Conservation (phyloP, 371 early-diverging fungal genomes). For the Umbelopsis sp. region DNA sequence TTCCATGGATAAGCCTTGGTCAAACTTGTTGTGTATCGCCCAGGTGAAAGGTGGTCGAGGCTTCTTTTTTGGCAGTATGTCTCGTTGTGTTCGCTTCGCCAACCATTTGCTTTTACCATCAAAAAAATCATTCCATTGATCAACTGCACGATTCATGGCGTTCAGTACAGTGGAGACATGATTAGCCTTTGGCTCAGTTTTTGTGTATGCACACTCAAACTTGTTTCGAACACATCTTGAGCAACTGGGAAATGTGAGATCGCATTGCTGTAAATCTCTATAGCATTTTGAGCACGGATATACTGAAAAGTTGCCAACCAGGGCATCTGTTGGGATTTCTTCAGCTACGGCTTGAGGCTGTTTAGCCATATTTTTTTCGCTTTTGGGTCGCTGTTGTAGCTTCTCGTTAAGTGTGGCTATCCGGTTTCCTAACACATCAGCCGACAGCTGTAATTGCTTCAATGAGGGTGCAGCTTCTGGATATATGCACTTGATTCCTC, state of each 20-base stretch:
- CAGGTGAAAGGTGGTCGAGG: constrained; percentile 30
- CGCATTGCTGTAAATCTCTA: constrained; percentile 47
- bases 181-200: constrained; percentile 46
- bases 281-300: constrained; percentile 50
- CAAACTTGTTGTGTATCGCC: constrained; percentile 33
- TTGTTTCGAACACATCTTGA: constrained; percentile 36
- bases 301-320: constrained; percentile 29
- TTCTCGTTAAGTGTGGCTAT: constrained; percentile 34
- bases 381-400: constrained; percentile 26
- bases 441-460: constrained; percentile 35
- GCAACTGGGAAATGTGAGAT: constrained; percentile 40
- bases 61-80: constrained; percentile 25
- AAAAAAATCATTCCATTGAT: constrained; percentile 40
- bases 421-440: constrained; percentile 35
- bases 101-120: constrained; percentile 35
- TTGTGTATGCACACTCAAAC: constrained; percentile 35
- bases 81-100: constrained; percentile 23
- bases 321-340: not conserved
- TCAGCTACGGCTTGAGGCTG: not conserved
- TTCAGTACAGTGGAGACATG: constrained; percentile 41
- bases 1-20: constrained; percentile 36
- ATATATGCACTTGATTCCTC: constrained; percentile 39
- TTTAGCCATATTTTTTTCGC: not conserved
- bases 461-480: constrained; percentile 45
- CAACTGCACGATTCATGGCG: constrained; percentile 47